Conservation (phyloP, 2,329 filamentous ascomycete genomes). For the Trichoderma citrinoviride region DNA sequence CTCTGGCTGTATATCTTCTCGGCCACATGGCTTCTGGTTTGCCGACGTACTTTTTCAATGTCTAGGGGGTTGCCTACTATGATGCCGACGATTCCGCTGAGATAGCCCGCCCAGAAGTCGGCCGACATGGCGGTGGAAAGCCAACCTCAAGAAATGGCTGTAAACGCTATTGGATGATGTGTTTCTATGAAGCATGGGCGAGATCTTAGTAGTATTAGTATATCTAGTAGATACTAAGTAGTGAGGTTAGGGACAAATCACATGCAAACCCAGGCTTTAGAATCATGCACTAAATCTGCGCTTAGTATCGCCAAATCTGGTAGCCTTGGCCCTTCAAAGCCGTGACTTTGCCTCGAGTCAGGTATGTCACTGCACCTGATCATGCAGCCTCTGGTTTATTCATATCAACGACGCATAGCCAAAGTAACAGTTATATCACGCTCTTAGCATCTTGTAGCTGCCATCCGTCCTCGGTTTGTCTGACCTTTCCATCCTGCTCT, state of each 20-base stretch:
- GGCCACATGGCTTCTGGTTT: slow-evolving; percentile 50
- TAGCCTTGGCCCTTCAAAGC: too few species aligned
- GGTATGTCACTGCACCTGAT: too few species aligned
- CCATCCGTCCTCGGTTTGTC: slow-evolving; percentile 36
- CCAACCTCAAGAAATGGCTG: neutral
- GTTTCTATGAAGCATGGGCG: neutral
- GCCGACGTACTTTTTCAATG: slow-evolving; percentile 62
- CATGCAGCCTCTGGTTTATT: too few species aligned
- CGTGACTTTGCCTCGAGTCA: too few species aligned
- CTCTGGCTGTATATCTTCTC: slow-evolving; percentile 30
- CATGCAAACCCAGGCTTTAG: slow-evolving; percentile 1
- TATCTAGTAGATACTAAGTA: too few species aligned
- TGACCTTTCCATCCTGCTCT: slow-evolving; percentile 66
- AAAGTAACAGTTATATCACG: neutral
- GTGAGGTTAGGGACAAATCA: neutral
- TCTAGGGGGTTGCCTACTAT: slow-evolving; percentile 86
- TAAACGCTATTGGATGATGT: neutral
- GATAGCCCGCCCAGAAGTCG: slow-evolving; percentile 92
- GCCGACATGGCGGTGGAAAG: slow-evolving; percentile 63
- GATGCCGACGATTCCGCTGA: slow-evolving; percentile 82
- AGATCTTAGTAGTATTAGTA: neutral
- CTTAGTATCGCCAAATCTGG: neutral
- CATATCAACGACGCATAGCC: neutral
- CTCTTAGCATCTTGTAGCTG: slow-evolving; percentile 26
- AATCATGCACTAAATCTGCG: neutral